A percentile compares a stretch with the other conserved stretches of the same genome.
Evolutionary conservation across 1,139 yeast species (phyloP).

Genomic region (Debaryomycetaceae sp.): DNA sequence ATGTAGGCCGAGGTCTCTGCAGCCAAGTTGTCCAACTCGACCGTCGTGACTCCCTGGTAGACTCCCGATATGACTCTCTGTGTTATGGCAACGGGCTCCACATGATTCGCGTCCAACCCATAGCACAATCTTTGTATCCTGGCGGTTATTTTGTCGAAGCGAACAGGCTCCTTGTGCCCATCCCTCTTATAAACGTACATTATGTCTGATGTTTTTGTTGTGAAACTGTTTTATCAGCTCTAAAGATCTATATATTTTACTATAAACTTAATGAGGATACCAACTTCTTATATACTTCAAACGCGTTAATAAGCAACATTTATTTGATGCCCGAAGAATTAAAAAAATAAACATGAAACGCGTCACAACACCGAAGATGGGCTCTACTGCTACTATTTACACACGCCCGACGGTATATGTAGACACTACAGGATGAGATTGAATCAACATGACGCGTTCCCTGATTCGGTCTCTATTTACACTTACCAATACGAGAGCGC

Average conservation of each 20-base stretch:
- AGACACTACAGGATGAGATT: neutral
- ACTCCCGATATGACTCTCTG: constrained; percentile 88
- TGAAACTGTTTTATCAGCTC: neutral
- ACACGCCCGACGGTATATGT: neutral
- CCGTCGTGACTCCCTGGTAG: constrained; percentile 93
- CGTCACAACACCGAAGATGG: neutral
- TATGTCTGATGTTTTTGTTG: neutral
- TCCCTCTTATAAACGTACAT: constrained; percentile 61
- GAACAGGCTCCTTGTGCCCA: constrained; percentile 84
- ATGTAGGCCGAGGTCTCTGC: constrained; percentile 97
- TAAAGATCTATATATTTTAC: neutral
- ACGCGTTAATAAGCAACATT: neutral
- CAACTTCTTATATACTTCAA: neutral
- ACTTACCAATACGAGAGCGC: neutral
- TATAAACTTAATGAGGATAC: neutral
- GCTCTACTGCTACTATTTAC: neutral
- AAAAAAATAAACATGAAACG: neutral
- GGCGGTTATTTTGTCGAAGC: constrained; percentile 63
- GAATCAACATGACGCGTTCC: neutral
- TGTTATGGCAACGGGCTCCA: constrained; percentile 86
- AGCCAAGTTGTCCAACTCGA: constrained; percentile 87
- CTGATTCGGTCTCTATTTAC: neutral
- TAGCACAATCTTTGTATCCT: constrained; percentile 60
- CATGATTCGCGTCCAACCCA: constrained; percentile 78
- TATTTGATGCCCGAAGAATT: neutral